phyloP scores from a whole-genome alignment of 306 rosid species.

The Prunus padus region DNA sequence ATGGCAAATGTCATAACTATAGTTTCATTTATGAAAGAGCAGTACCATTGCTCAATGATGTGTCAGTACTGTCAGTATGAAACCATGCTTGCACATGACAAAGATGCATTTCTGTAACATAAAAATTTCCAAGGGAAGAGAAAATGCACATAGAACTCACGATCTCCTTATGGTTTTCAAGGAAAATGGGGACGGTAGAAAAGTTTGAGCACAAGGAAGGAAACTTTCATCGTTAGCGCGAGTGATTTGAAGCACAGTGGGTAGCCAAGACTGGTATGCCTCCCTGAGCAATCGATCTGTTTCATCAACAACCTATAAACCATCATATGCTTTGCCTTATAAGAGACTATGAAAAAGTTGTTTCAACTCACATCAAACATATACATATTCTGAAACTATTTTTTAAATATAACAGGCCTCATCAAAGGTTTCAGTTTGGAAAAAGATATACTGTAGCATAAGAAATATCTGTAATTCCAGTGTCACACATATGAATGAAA shows the following conservation, averaged over 20 bases:
- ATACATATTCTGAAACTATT: neutral
- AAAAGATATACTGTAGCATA: neutral
- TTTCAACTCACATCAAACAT: neutral
- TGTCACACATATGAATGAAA: neutral
- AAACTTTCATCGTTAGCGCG: slow-evolving; percentile 39
- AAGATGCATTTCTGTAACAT: neutral
- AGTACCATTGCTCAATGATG: neutral
- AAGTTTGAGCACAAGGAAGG: slow-evolving; percentile 39
- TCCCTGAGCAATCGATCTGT: slow-evolving; percentile 86
- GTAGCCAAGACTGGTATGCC: slow-evolving; percentile 92
- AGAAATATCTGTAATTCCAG: neutral
- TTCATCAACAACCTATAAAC: slow-evolving; percentile 90
- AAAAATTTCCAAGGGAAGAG: slow-evolving; percentile 14
- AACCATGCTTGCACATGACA: slow-evolving; percentile 13
- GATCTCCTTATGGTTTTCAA: slow-evolving; percentile 74
- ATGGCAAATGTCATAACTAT: neutral
- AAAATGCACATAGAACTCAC: slow-evolving; percentile 50
- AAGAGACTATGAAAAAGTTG: neutral
- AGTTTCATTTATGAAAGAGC: neutral
- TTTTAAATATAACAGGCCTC: neutral
- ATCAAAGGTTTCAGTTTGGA: neutral
- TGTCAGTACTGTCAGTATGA: neutral
- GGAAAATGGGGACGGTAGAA: slow-evolving; percentile 45
- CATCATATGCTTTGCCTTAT: slow-evolving; percentile 23
- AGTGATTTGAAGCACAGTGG: slow-evolving; percentile 66